Evolutionary conservation across 1,284 basidiomycete species (phyloP).

Genomic region (Trametes sp.): DNA sequence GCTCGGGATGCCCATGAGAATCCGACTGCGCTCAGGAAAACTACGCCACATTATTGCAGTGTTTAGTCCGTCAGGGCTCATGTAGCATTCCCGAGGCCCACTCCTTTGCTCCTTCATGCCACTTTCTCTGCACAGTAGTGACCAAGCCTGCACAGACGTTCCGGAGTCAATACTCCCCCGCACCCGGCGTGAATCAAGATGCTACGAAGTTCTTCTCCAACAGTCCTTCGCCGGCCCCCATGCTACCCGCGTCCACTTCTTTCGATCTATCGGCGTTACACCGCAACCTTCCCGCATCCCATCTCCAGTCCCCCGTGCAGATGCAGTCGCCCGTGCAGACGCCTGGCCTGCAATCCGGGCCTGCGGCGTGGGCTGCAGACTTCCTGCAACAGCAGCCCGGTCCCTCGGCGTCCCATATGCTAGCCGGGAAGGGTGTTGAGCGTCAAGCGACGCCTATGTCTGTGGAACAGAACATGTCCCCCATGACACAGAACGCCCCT

Average conservation of each 20-base stretch:
- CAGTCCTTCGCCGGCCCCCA: conserved; percentile 41
- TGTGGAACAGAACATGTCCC: conserved; percentile 22
- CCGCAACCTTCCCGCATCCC: conserved; percentile 54
- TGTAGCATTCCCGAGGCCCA: too few species aligned
- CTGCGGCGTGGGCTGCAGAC: conserved; percentile 66
- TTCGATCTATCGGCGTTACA: conserved; percentile 68
- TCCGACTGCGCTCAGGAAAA: not conserved
- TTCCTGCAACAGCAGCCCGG: conserved; percentile 53
- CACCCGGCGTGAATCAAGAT: conserved; percentile 63
- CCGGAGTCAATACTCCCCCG: conserved; percentile 56
- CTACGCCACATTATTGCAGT: too few species aligned
- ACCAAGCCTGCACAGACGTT: conserved; percentile 55
- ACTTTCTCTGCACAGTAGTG: not conserved
- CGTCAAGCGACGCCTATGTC: conserved; percentile 16
- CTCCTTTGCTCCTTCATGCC: too few species aligned
- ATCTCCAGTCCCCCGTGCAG: conserved; percentile 40
- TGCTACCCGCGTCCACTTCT: conserved; percentile 46
- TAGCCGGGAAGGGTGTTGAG: conserved; percentile 5
- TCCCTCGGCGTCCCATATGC: conserved; percentile 12
- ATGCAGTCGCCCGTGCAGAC: conserved; percentile 38
- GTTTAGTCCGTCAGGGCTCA: too few species aligned
- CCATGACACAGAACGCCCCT: conserved; percentile 10
- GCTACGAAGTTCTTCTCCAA: conserved; percentile 72
- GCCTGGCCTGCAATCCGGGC: conserved; percentile 25
- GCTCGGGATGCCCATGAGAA: not conserved